phyloP scores from a whole-genome alignment of 2,329 filamentous ascomycete genomes.

The Aureobasidium sp. region DNA sequence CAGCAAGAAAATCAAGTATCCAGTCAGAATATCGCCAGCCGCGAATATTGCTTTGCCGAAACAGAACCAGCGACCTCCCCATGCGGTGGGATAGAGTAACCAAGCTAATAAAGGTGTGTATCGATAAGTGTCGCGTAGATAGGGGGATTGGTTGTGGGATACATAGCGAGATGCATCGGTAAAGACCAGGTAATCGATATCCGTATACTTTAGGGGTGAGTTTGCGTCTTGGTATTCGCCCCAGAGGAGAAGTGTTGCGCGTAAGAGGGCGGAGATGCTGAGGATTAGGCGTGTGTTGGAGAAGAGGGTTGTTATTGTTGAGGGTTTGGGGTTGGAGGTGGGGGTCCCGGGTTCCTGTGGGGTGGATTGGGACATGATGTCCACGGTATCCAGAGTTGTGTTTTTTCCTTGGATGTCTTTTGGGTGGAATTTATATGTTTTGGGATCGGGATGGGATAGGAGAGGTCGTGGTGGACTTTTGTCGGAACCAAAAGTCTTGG shows the following conservation, averaged over 20 bases:
- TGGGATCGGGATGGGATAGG: not conserved
- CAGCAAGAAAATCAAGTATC: constrained; percentile 63
- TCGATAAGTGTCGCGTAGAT: constrained; percentile 86
- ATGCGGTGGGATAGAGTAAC: constrained; percentile 76
- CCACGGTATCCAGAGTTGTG: too few species aligned
- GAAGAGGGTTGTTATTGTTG: not conserved
- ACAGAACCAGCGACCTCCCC: constrained; percentile 59
- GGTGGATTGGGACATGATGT: not conserved
- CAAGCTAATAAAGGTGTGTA: constrained; percentile 93
- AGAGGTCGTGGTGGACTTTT: constrained; percentile 1
- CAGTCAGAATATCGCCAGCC: constrained; percentile 72
- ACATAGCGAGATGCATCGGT: constrained; percentile 85
- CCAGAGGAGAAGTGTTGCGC: constrained; percentile 70
- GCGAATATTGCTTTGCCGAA: constrained; percentile 88
- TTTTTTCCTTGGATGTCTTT: too few species aligned
- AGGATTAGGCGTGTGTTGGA: constrained; percentile 29
- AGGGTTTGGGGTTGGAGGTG: rapidly evolving
- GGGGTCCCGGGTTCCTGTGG: not conserved
- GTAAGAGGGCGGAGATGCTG: constrained; percentile 52
- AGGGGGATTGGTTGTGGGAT: constrained; percentile 63
- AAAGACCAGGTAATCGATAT: constrained; percentile 98
- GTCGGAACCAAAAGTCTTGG: not conserved
- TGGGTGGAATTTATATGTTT: not conserved
- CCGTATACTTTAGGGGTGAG: constrained; percentile 92
- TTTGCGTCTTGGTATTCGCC: constrained; percentile 88